A percentile compares a stretch with the other conserved stretches of the same genome.
Conservation (phyloP, 805 yeast species). For the Komagataella phaffii region DNA sequence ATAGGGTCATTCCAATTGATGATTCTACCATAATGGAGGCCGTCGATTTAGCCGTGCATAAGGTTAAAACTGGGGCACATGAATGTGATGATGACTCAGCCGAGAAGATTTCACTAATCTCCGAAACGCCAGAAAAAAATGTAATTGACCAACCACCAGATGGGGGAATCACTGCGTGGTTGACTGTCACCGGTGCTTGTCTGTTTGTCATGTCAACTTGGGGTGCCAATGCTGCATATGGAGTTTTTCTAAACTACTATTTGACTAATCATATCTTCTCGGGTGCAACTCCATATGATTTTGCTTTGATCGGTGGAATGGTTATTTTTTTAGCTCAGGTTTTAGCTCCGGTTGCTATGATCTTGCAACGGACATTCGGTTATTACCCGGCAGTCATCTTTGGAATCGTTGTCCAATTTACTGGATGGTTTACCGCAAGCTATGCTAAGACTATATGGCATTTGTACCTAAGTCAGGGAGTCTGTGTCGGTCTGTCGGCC, state of each 20-base stretch:
- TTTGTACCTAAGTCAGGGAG: conserved; percentile 37
- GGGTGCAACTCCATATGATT: conserved; percentile 41
- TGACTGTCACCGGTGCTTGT: conserved; percentile 1
- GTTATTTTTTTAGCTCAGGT: conserved; percentile 45
- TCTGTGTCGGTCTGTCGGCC: conserved; percentile 35
- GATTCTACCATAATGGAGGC: not conserved
- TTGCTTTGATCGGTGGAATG: conserved; percentile 49
- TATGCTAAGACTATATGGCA: conserved; percentile 36
- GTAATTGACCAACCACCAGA: conserved; percentile 5
- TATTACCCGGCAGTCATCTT: conserved; percentile 27
- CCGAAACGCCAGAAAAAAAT: not conserved
- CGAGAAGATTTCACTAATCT: not conserved
- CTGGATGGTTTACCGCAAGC: conserved; percentile 37
- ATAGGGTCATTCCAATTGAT: not conserved
- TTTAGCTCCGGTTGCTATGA: conserved; percentile 41
- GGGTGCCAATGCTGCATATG: conserved; percentile 54
- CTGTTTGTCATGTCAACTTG: conserved; percentile 25
- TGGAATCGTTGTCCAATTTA: conserved; percentile 29
- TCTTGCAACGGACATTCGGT: conserved; percentile 36
- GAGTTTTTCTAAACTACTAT: conserved; percentile 43
- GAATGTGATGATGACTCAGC: not conserved
- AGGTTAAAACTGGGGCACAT: not conserved
- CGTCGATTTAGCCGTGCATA: not conserved
- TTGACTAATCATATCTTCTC: conserved; percentile 29
- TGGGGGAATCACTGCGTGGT: conserved; percentile 4